phyloP scores from a whole-genome alignment of 495 filamentous ascomycete species.

The Aspergillus olivimuriae region DNA sequence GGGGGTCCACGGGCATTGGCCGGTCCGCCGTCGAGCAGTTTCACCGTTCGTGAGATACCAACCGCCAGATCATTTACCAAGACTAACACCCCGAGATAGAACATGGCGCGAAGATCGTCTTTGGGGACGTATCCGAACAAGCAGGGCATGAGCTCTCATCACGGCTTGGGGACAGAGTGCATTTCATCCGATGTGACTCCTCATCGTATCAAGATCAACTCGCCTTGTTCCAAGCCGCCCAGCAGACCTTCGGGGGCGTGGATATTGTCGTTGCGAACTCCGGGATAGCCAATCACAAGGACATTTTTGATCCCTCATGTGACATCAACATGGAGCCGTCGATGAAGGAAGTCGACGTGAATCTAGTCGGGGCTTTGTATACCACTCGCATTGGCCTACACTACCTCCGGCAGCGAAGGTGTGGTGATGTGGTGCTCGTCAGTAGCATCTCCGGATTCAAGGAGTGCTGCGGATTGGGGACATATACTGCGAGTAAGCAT shows the following conservation, averaged over 20 bases:
- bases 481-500: conserved; percentile 32
- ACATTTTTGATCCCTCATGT: conserved; percentile 20
- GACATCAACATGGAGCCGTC: conserved; percentile 21
- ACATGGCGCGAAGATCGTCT: conserved; percentile 28
- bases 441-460: conserved; percentile 30
- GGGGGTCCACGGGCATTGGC: conserved; percentile 33
- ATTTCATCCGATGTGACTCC: conserved; percentile 27
- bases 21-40: conserved; percentile 23
- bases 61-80: too few species aligned
- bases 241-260: conserved; percentile 17
- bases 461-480: conserved; percentile 25
- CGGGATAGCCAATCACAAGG: conserved; percentile 24
- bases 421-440: conserved; percentile 29
- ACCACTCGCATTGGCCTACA: conserved; percentile 25
- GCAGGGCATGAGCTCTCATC: conserved; percentile 15
- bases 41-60: conserved; percentile 13
- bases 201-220: conserved; percentile 29
- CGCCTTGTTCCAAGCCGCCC: conserved; percentile 19
- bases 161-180: conserved; percentile 14
- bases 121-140: conserved; percentile 27
- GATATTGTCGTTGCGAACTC: conserved; percentile 31
- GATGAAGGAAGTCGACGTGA: conserved; percentile 30
- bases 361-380: conserved; percentile 25
- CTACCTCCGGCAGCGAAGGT: conserved; percentile 23
- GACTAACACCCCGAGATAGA: too few species aligned